These are phyloP conservation scores for Yarrowia sp. DNA, from an alignment of 805 yeast species.

Conservation along the genomic window DNA sequence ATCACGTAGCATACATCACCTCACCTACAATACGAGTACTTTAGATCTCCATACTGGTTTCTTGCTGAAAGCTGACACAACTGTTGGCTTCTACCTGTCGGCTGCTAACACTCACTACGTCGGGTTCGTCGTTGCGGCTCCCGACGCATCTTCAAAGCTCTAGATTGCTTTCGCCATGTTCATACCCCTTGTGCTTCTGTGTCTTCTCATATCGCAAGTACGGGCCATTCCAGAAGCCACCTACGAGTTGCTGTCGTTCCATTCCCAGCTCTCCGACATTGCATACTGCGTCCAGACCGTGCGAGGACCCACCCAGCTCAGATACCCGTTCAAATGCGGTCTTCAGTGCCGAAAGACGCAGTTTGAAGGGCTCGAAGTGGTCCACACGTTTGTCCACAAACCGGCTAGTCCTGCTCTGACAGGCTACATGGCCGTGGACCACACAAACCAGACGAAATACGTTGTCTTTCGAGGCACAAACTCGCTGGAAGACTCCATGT, in stretches of 20 bases:
- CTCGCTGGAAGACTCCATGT: slow-evolving; percentile 27
- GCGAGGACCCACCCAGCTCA: slow-evolving; percentile 24
- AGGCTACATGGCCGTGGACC: slow-evolving; percentile 27
- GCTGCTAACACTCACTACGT: too few relatives aligned
- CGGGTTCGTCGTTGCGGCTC: too few relatives aligned
- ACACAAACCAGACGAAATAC: slow-evolving; percentile 29
- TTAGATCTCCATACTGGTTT: not conserved
- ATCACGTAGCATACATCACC: slow-evolving; percentile 6
- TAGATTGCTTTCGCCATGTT: not conserved
- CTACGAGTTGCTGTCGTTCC: slow-evolving; percentile 9
- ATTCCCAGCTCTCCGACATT: slow-evolving; percentile 18
- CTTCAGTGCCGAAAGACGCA: slow-evolving; percentile 13
- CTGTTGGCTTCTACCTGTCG: too few relatives aligned
- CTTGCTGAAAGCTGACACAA: too few relatives aligned
- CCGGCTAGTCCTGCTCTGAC: slow-evolving; percentile 1
- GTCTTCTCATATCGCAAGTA: not conserved
- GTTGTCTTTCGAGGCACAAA: slow-evolving; percentile 32
- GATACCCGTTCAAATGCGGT: slow-evolving; percentile 29
- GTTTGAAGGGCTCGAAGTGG: slow-evolving; percentile 15
- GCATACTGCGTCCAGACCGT: slow-evolving; percentile 28
- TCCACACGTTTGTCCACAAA: slow-evolving; percentile 16
- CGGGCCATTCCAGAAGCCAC: slow-evolving; percentile 8
- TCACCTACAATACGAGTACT: too few relatives aligned
- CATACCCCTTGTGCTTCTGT: not conserved
- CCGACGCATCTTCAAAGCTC: too few relatives aligned